phyloP scores from a whole-genome alignment of 2,329 filamentous ascomycete genomes.

The Penicillium sp. region DNA sequence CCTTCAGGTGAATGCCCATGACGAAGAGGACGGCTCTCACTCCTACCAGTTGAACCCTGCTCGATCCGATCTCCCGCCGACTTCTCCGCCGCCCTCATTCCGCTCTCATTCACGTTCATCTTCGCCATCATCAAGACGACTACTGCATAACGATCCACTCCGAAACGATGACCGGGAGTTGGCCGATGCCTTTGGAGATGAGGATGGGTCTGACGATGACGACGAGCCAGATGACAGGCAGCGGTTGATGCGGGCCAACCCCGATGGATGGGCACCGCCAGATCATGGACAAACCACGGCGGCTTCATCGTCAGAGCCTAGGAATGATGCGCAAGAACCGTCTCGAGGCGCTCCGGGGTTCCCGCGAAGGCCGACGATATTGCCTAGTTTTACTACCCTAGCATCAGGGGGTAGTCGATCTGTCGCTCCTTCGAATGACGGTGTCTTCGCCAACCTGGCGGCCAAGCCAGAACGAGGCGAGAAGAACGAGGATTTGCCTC shows the following conservation, averaged over 20 bases:
- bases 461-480: conserved; percentile 81
- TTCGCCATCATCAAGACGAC: conserved; percentile 55
- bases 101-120: conserved; percentile 74
- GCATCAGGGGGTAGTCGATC: conserved; percentile 47
- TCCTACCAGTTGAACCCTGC: conserved; percentile 31
- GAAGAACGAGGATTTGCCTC: conserved; percentile 84
- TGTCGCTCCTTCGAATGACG: conserved; percentile 75
- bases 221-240: conserved; percentile 76
- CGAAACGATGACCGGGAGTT: conserved; percentile 66
- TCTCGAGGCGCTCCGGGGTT: conserved; percentile 25
- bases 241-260: conserved; percentile 70
- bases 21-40: conserved; percentile 39
- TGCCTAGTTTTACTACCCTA: conserved; percentile 49
- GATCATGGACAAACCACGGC: conserved; percentile 25
- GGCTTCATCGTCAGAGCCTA: conserved; percentile 28
- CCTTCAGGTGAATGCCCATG: conserved; percentile 42
- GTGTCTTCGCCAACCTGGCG: conserved; percentile 91
- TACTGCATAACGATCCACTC: conserved; percentile 51
- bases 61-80: conserved; percentile 30
- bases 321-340: conserved; percentile 16
- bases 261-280: conserved; percentile 28
- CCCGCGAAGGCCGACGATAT: conserved; percentile 50
- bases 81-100: conserved; percentile 67
- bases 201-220: conserved; percentile 65
- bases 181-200: conserved; percentile 85